These are phyloP conservation scores for Phragmites australis DNA, from an alignment of 176 grass and related monocot species.

Conservation along the genomic window DNA sequence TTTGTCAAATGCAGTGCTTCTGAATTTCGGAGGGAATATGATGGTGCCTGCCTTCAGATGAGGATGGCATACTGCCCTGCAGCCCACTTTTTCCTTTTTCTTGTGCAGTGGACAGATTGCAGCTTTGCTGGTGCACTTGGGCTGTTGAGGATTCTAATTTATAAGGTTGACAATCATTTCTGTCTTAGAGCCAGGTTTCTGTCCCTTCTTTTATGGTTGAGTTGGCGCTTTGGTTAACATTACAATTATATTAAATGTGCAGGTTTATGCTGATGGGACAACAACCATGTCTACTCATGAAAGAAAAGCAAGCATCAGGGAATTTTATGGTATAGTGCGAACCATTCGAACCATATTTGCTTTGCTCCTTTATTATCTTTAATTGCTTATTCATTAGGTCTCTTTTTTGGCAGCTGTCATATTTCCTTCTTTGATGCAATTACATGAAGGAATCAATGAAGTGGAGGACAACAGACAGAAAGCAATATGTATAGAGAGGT, in stretches of 20 bases:
- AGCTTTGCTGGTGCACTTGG: constrained; percentile 85
- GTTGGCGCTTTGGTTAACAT: not conserved
- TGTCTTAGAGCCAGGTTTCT: not conserved
- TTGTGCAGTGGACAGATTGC: constrained; percentile 89
- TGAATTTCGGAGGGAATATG: constrained; percentile 83
- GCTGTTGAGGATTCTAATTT: constrained; percentile 85
- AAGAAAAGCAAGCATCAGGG: constrained; percentile 83
- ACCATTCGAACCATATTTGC: not conserved
- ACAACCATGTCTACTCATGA: constrained; percentile 96
- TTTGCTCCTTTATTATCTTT: constrained; percentile 10
- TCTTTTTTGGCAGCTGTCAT: constrained; percentile 64
- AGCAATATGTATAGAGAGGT: constrained; percentile 66
- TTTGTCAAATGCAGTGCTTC: constrained; percentile 58
- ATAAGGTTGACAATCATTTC: constrained; percentile 51
- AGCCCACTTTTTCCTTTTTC: constrained; percentile 90
- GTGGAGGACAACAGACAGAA: constrained; percentile 85
- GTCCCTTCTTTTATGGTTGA: constrained; percentile 16
- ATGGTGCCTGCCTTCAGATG: constrained; percentile 87
- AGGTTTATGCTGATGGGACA: constrained; percentile 90
- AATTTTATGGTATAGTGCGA: constrained; percentile 74
- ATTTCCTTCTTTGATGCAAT: constrained; percentile 85
- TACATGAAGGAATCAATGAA: constrained; percentile 78
- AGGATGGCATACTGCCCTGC: constrained; percentile 87
- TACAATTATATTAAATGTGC: constrained; percentile 6
- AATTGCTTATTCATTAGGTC: constrained; percentile 32